These are phyloP conservation scores for Candida labiduridarum DNA, from an alignment of 1,139 yeast species.

Conservation along the genomic window DNA sequence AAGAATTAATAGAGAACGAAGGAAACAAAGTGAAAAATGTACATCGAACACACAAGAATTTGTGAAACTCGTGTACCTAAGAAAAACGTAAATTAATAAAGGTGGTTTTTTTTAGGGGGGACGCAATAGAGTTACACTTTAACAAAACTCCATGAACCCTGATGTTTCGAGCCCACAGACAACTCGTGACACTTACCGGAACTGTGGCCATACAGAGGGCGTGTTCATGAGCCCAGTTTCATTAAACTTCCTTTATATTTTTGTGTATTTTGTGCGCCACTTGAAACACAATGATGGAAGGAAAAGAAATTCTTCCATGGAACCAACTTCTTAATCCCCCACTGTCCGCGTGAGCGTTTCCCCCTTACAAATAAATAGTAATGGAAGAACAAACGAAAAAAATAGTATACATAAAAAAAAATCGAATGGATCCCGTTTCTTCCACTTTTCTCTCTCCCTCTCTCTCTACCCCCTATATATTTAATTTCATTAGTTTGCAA, in stretches of 20 bases:
- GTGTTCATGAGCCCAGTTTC: too few species aligned
- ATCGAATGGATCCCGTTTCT: not conserved
- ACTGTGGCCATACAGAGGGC: too few species aligned
- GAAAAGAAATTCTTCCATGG: not conserved
- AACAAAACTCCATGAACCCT: too few species aligned
- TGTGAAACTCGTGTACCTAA: too few species aligned
- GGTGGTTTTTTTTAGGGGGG: too few species aligned
- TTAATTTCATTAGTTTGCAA: not conserved
- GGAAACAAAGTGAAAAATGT: too few species aligned
- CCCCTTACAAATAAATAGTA: constrained; percentile 4
- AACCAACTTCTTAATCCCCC: not conserved
- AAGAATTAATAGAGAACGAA: too few species aligned
- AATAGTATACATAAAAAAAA: not conserved
- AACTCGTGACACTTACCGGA: too few species aligned
- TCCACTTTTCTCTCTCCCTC: not conserved
- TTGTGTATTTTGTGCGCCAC: not conserved
- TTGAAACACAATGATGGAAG: not conserved
- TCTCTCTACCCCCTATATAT: not conserved
- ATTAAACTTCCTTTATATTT: not conserved
- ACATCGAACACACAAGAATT: too few species aligned
- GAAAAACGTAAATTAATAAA: too few species aligned
- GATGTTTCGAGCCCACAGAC: too few species aligned
- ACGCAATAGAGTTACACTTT: too few species aligned
- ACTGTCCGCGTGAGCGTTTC: not conserved
- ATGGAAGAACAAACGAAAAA: not conserved